phyloP scores from a whole-genome alignment of 2,329 filamentous ascomycete species.

The Sporothrix sp. region DNA sequence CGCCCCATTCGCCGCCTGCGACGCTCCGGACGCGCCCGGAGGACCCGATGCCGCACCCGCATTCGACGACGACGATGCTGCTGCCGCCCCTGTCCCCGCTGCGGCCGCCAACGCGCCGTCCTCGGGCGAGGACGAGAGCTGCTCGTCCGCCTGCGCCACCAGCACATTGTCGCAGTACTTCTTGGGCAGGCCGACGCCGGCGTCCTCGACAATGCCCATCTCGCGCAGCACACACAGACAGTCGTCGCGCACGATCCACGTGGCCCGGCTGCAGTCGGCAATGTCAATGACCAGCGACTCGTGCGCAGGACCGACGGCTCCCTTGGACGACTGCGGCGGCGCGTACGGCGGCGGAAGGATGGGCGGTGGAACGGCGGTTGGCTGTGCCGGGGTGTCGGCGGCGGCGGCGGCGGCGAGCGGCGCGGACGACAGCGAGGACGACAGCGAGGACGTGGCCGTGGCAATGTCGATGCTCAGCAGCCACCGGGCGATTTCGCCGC shows the following conservation, averaged over 20 bases:
- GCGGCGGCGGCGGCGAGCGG: neutral
- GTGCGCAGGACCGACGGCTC: neutral
- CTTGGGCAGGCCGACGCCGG: constrained; percentile 35
- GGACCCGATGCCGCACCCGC: no score
- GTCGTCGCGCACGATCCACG: constrained; percentile 79
- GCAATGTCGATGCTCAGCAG: constrained; percentile 34
- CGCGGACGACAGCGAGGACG: neutral
- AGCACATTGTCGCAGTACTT: constrained; percentile 10
- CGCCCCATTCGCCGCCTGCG: neutral
- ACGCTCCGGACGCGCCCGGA: neutral
- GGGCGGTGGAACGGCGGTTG: neutral
- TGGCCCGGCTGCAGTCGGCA: constrained; percentile 61
- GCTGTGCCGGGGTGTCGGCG: neutral
- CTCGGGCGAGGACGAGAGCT: neutral
- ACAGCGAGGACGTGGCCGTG: neutral
- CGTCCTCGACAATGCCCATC: constrained; percentile 63
- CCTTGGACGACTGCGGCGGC: neutral
- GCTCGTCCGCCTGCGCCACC: neutral
- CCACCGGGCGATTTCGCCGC: constrained; percentile 70
- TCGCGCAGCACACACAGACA: constrained; percentile 67
- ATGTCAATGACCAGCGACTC: constrained; percentile 51
- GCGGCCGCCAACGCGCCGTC: neutral
- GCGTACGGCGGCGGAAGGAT: neutral
- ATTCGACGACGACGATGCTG: no score
- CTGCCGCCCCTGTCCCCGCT: constrained; percentile 10